Evolutionary conservation across 1,139 yeast genomes (phyloP), one percentile per base, ranked within the genome.

Genomic region (Yamadazyma mexicana): DNA sequence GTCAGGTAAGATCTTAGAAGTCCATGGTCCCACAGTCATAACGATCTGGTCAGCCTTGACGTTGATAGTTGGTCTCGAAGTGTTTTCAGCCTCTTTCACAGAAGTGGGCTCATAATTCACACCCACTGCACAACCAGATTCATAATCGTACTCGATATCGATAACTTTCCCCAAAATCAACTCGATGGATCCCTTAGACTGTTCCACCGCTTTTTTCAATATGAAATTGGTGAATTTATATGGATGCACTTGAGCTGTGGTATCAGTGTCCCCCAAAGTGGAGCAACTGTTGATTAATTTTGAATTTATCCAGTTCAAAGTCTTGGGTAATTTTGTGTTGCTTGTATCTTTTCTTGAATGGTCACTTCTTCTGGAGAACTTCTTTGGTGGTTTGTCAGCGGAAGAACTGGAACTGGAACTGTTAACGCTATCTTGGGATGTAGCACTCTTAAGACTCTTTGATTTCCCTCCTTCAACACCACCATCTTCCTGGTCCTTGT

Each of bases 171-270:
- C 98, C 40, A 87, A 72, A 20, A 91, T 73, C 38, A 92, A 68
- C 51, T 87, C 95, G 15, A 89, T 86, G n/a, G 88, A 81, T 2
- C 95, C 96, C 2, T 84, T 67, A 35, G 73, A 55, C 30, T 60
- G 59, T 51, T 86, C 91, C 46, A 86, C 79, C 25, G 96, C 95
- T 58, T 87, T 85, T 49, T 81, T 79, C 48, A 92, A 68, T 10
- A 92, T 71, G 55, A 77, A 85, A 41, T 83, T 87, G 22, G 98
- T 91, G 61, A 92, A 91, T 58, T 85, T 84, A 66, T 86, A 88
- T 2, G 98, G 98, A 59, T 92, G 98, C 9, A 92, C 96, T 62
- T 92, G 98, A 0, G 97, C 98, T 1, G 98, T 91, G 10, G 95
- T 83, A 46, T 85, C 92, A 23, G 80, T 77, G 12, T 87, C 94